Conservation (phyloP, 345 rosid genomes). For the Pistacia vera region DNA sequence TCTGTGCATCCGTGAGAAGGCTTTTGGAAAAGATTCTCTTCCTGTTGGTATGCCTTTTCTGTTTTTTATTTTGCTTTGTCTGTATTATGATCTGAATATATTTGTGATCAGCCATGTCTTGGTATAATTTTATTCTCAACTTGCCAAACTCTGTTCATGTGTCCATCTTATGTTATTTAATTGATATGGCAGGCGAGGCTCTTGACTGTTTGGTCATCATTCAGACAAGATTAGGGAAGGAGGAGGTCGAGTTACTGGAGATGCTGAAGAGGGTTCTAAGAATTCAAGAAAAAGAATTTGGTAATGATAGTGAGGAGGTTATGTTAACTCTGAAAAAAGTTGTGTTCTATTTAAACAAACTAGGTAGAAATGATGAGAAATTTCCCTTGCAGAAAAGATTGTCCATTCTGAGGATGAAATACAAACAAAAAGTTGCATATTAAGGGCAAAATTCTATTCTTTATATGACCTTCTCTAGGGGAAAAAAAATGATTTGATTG, state of each 20-base stretch:
- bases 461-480: neutral
- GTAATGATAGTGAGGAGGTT: constrained; percentile 63
- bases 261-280: constrained; percentile 62
- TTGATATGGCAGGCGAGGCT: constrained; percentile 64
- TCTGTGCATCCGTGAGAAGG: constrained; percentile 62
- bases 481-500: neutral
- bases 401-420: constrained; percentile 52
- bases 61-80: constrained; percentile 11
- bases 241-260: constrained; percentile 43
- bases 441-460: constrained; percentile 9
- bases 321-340: constrained; percentile 68
- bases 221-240: constrained; percentile 57
- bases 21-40: constrained; percentile 79
- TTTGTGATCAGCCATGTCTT: neutral
- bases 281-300: constrained; percentile 80
- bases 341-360: constrained; percentile 57
- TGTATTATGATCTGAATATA: neutral
- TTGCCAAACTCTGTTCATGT: neutral
- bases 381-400: constrained; percentile 61
- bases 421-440: constrained; percentile 46
- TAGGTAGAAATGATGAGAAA: constrained; percentile 74
- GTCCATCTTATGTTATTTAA: neutral
- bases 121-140: neutral
- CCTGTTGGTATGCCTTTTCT: constrained; percentile 63
- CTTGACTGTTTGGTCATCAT: constrained; percentile 80